phyloP scores from a whole-genome alignment of 2,329 filamentous ascomycete genomes.

The Ascochyta koolunga region DNA sequence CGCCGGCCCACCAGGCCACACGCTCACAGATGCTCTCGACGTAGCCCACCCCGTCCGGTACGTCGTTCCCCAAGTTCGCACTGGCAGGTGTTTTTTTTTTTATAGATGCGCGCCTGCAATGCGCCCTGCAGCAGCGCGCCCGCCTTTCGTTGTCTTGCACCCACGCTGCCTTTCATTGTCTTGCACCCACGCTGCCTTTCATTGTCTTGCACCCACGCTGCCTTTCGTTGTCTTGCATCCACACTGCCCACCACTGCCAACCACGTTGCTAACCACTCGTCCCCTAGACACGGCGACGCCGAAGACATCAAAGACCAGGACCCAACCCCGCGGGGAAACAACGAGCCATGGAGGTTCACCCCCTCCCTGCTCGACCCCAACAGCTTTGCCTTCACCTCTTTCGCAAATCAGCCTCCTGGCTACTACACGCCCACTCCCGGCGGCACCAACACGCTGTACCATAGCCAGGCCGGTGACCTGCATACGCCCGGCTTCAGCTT shows the following conservation, averaged over 20 bases:
- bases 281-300: conserved; percentile 52
- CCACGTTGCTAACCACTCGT: conserved; percentile 16
- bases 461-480: conserved; percentile 82
- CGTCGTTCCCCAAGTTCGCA: conserved; percentile 29
- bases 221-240: conserved; percentile 8
- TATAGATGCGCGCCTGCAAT: conserved; percentile 13
- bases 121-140: conserved; percentile 1
- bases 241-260: not conserved
- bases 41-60: conserved; percentile 54
- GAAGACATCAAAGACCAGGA: conserved; percentile 75
- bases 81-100: not conserved
- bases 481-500: conserved; percentile 80
- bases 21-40: conserved; percentile 56
- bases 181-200: conserved; percentile 6
- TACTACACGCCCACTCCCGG: conserved; percentile 91
- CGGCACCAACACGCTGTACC: conserved; percentile 79
- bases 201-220: conserved; percentile 7
- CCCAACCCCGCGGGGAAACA: conserved; percentile 77
- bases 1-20: conserved; percentile 50
- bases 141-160: conserved; percentile 7
- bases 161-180: conserved; percentile 3
- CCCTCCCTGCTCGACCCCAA: conserved; percentile 87
- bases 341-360: conserved; percentile 86
- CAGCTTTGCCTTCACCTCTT: conserved; percentile 78
- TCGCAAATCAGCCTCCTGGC: conserved; percentile 78